phyloP scores from a whole-genome alignment of 1,284 basidiomycete genomes.

The Butyriboletus regius region DNA sequence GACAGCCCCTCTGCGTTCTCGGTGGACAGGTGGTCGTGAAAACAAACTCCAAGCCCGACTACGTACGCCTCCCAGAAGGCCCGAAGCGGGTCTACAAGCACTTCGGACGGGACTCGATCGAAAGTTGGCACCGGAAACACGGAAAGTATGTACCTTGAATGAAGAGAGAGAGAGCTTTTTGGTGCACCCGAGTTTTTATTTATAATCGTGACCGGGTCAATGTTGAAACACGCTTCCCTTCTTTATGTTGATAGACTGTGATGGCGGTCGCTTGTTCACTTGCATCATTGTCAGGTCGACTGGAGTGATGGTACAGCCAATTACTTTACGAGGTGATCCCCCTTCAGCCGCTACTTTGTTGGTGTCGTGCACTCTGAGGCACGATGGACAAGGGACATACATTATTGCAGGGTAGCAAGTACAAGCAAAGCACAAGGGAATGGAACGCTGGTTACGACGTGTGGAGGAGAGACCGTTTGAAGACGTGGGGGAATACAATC shows the following conservation, averaged over 20 bases:
- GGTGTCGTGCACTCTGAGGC: neutral
- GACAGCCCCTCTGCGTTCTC: neutral
- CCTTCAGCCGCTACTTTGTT: neutral
- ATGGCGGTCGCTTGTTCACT: no score
- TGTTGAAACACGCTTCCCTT: neutral
- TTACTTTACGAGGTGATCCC: no score
- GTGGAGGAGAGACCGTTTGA: neutral
- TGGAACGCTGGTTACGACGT: conserved; percentile 6
- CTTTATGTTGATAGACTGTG: neutral
- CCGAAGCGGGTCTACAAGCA: conserved; percentile 39
- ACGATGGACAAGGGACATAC: neutral
- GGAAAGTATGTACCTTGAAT: conserved; percentile 31
- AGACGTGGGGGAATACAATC: conserved; percentile 2
- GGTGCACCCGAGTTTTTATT: no score
- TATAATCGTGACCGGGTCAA: neutral
- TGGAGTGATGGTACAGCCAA: neutral
- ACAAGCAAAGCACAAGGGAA: conserved; percentile 11
- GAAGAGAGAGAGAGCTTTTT: no score
- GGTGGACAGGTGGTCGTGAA: conserved; percentile 40
- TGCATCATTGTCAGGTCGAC: neutral
- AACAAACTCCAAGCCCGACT: conserved; percentile 46
- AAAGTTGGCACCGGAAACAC: conserved; percentile 52
- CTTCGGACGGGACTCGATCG: conserved; percentile 42
- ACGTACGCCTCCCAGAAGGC: conserved; percentile 56
- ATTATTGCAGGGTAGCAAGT: neutral